Base-by-base conservation (phyloP, 371 early-diverging fungal species). In the Gilbertella persicaria region DNA sequence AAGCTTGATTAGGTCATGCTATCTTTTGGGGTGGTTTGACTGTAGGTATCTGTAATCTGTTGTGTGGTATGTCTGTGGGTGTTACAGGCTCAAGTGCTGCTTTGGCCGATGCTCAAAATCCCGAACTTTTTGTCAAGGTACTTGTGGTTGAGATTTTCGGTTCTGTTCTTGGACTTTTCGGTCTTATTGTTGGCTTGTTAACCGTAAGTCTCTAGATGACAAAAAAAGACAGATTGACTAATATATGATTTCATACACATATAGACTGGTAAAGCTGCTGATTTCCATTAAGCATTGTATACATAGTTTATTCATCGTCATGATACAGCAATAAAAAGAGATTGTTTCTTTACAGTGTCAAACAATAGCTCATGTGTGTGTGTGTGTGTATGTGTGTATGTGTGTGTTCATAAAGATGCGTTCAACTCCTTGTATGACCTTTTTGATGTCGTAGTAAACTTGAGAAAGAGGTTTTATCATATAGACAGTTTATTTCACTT, bases 121-220 rank as follows among this genome's bases (percentile, higher is more conserved):
- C 88, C 35, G 85, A 88, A 60, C 74, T 98, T 39, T 98, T 98
- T 73, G 97, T 98, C 50, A 98, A 92, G 80, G 91, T 94, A 21
- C 79, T 98, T 29, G 93, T 98, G 35, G 90, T 98, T 49, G 98
- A 96, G 64, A 98, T 98, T 70, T 97, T 98, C 62, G 98, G 95
- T 19, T 90, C 90, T 45, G 93, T 95, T 42, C 82, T 98, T 57
- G 98, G 98, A 36, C 84, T 98, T 25, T 98, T 98, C 75, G 98
- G 98, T 9, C 80, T 96, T 38, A 95, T 96, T 58, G 88, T 94
- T 40, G 96, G 87, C 24, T 61, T 87, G 23, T 62, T 87, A 50
- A 73, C 82, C 52, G 87, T 87, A 80, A 71, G 82, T 66, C n/a
- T 23, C 21, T 44, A 38, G 20, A 8, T 33, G 51, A 33, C 33